These are phyloP conservation scores for Raphidocelis subcapitata DNA, from an alignment of 139 green algal species.

Conservation along the genomic window DNA sequence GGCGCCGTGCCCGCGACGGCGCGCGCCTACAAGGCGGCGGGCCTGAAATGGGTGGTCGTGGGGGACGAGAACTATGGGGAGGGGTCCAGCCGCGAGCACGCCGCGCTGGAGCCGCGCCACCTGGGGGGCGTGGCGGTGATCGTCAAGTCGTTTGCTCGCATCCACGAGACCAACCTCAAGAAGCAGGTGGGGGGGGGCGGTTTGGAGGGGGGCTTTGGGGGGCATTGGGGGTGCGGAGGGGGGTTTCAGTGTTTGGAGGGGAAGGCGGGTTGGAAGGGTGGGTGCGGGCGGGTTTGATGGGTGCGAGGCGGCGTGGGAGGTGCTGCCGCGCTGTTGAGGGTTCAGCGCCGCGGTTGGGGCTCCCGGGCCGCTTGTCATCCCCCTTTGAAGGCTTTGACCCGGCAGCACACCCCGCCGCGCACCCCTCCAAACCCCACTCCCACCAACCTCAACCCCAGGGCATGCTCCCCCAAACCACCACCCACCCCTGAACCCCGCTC, in stretches of 20 bases:
- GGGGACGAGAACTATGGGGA: constrained; percentile 53
- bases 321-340: too few species aligned
- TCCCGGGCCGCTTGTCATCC: too few species aligned
- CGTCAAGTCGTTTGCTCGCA: constrained; percentile 94
- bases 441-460: too few species aligned
- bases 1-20: constrained; percentile 58
- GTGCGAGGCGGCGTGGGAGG: too few species aligned
- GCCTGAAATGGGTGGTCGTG: constrained; percentile 83
- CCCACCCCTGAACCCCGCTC: neutral
- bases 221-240: neutral
- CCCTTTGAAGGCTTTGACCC: too few species aligned
- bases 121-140: constrained; percentile 88
- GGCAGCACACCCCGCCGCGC: too few species aligned
- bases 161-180: constrained; percentile 98
- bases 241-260: neutral
- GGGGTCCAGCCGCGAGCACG: constrained; percentile 89
- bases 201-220: too few species aligned
- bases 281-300: too few species aligned
- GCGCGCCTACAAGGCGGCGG: constrained; percentile 81
- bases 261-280: too few species aligned
- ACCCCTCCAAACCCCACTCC: too few species aligned
- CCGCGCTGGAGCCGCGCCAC: constrained; percentile 93
- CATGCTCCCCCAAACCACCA: too few species aligned
- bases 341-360: too few species aligned
- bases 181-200: constrained; percentile 84